Base-by-base conservation (phyloP, 129 eudicot genomes). In the Dittrichia graveolens region DNA sequence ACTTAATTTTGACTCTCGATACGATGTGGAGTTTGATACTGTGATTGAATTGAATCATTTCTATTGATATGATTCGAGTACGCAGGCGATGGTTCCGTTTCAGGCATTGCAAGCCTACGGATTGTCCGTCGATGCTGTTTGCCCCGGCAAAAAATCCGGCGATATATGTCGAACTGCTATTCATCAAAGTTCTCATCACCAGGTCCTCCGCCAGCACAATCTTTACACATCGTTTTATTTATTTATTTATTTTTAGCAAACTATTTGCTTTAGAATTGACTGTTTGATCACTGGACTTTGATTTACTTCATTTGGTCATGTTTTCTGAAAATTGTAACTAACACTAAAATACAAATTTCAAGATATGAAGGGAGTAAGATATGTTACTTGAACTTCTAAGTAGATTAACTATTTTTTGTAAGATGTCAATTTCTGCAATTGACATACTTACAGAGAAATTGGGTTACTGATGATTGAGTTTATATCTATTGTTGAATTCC, bases 21-120 rank as follows among this genome's bases (percentile, higher is more conserved):
- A 3, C 11, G 6, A 13, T 8, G 9, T 56, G 2, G 50, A 19
- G 3, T 14, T 2, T 34, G 59, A 58, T 53, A 35, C 15, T 58
- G 13, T 13, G 54, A 71, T 14, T 10, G 24, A 46, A 40, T 79
- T 19, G 34, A 3, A 24, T 24, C 31, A 24, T 47, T 44, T 46
- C 18, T 3, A 8, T 45, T 16, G 18, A 39, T 34, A 60, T 61
- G 34, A 8, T 10, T 50, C 69, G 46, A 16, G 12, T 37, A 70
- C 35, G 69, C 79, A 94, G 99, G 97, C 70, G 78, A 94, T 94
- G 99, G 97, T 94, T 65, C 99, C 97, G 2, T 95, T 95, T 86
- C 99, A 95, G 75, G 97, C 97, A 5, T 44, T 95, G 70, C 82
- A 75, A 66, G 97, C 97, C 8, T 95, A 67, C 71, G 99, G 99